Conservation (phyloP, 208 protist species). For the Leishmania gerbilli region DNA sequence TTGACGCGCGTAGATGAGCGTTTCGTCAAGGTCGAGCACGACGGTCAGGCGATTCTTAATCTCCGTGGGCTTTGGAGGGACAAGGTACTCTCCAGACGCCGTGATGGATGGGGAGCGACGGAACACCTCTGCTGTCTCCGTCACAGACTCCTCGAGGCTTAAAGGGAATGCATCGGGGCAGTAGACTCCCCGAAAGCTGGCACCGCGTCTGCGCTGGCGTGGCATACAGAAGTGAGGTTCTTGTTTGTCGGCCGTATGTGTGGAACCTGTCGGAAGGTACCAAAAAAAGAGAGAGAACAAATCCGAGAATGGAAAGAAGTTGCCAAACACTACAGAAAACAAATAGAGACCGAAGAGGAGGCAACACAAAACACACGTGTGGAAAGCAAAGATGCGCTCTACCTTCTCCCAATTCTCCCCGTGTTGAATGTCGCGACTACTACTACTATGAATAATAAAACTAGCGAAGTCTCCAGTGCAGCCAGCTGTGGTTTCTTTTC, state of each 20-base stretch:
- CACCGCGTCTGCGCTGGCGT: slow-evolving; percentile 50
- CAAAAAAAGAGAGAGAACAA: background rate
- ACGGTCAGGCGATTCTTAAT: slow-evolving; percentile 71
- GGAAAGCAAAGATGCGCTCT: background rate
- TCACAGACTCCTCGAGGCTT: slow-evolving; percentile 16
- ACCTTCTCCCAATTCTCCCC: background rate
- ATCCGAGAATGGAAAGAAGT: background rate
- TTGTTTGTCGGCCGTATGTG: background rate
- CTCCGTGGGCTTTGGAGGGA: slow-evolving; percentile 60
- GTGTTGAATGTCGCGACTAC: background rate
- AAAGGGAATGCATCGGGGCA: slow-evolving; percentile 20
- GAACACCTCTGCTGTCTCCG: slow-evolving; percentile 27
- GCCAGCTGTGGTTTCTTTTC: background rate
- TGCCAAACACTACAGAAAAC: background rate
- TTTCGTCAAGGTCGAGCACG: slow-evolving; percentile 93
- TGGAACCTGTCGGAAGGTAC: background rate
- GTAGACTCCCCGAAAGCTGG: slow-evolving; percentile 51
- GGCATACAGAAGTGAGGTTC: slow-evolving; percentile 14
- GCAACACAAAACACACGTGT: background rate
- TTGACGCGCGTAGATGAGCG: slow-evolving; percentile 86
- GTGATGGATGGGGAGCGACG: slow-evolving; percentile 44
- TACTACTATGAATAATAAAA: background rate
- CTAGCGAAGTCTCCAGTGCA: background rate
- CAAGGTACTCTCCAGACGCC: slow-evolving; percentile 34
- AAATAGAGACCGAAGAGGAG: background rate